A percentile compares a stretch with the other conserved stretches of the same genome.
Conservation (phyloP, 768 basidiomycete genomes). For the Lactarius tabidus region DNA sequence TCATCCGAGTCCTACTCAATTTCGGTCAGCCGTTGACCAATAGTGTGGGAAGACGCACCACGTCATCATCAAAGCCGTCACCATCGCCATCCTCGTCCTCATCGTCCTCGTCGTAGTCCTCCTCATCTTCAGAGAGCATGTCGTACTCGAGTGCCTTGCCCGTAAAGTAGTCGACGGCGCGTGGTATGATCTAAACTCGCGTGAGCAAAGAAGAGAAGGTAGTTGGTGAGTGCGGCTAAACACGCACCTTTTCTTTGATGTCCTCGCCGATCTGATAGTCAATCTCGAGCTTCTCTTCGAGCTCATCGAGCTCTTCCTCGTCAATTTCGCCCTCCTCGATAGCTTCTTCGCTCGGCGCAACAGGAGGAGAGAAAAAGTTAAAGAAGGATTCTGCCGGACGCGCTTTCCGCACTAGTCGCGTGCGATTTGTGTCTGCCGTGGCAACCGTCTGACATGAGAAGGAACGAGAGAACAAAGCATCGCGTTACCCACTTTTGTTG, state of each 20-base stretch:
- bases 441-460: constrained; percentile 1
- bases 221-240: background rate
- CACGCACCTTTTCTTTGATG: constrained; percentile 84
- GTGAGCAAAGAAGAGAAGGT: constrained; percentile 1
- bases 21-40: constrained; percentile 16
- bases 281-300: constrained; percentile 90
- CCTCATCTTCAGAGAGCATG: constrained; percentile 36
- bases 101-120: constrained; percentile 46
- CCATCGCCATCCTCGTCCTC: constrained; percentile 58
- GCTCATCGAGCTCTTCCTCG: constrained; percentile 81
- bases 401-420: constrained; percentile 79
- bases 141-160: constrained; percentile 92
- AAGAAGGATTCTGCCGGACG: constrained; percentile 95
- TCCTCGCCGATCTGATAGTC: constrained; percentile 99
- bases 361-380: constrained; percentile 92
- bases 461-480: background rate
- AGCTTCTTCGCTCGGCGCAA: constrained; percentile 62
- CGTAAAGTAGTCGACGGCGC: constrained; percentile 95
- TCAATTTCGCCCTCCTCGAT: constrained; percentile 71
- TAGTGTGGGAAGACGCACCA: constrained; percentile 37
- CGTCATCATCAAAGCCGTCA: constrained; percentile 56
- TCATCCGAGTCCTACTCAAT: constrained; percentile 62
- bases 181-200: constrained; percentile 73
- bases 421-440: constrained; percentile 71
- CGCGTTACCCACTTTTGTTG: constrained; percentile 75